Conservation (phyloP, 2,329 filamentous ascomycete species). For the Aspergillus quadricinctus region DNA sequence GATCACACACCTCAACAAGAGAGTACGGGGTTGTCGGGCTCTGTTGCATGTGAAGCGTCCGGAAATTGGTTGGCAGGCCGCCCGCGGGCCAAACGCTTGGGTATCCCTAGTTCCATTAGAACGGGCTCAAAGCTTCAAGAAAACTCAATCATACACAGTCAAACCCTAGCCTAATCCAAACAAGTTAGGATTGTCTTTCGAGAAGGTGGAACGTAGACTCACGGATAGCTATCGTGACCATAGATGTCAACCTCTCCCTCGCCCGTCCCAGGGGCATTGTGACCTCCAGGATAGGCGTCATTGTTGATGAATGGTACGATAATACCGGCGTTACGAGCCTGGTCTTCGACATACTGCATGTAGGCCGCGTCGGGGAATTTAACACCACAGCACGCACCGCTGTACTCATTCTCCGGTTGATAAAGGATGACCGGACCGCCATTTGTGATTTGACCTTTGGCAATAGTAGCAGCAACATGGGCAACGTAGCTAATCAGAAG, state of each 20-base stretch:
- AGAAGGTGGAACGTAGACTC: conserved; percentile 9
- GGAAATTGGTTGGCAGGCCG: conserved; percentile 54
- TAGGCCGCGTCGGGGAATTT: conserved; percentile 64
- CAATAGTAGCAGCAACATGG: conserved; percentile 62
- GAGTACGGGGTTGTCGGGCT: conserved; percentile 64
- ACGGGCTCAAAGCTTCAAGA: background rate
- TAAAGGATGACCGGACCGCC: conserved; percentile 74
- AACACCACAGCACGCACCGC: conserved; percentile 45
- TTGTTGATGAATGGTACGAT: conserved; percentile 73
- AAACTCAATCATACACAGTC: conserved; percentile 29
- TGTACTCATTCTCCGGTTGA: conserved; percentile 82
- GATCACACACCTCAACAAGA: conserved; percentile 49
- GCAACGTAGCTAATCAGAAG: conserved; percentile 50
- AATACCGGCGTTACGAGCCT: conserved; percentile 64
- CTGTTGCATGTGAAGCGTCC: conserved; percentile 51
- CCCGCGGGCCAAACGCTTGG: conserved; percentile 58
- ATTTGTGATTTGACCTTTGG: conserved; percentile 74
- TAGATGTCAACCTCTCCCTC: conserved; percentile 59
- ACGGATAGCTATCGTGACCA: conserved; percentile 61
- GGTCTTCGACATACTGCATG: conserved; percentile 66
- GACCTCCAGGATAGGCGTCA: conserved; percentile 58
- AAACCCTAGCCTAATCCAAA: conserved; percentile 31
- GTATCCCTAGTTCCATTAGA: conserved; percentile 40
- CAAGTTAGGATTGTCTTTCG: conserved; percentile 2
- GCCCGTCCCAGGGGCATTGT: conserved; percentile 62